phyloP scores from a whole-genome alignment of 805 yeast species.

The Starmerella stigmatis region DNA sequence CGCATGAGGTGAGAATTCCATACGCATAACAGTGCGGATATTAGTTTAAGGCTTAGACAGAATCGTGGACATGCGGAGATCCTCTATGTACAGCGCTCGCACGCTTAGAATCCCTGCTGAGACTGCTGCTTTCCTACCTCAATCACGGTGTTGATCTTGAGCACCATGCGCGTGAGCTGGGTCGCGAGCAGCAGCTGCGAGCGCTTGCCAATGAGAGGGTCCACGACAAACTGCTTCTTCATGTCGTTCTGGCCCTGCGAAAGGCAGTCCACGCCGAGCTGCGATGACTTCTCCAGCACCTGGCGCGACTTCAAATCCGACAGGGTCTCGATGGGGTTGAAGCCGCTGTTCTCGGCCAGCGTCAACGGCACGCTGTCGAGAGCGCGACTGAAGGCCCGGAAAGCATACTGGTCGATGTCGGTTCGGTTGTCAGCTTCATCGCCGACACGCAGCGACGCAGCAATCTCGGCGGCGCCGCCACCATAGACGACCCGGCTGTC shows the following conservation, averaged over 20 bases:
- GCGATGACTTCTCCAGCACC: slow-evolving; percentile 55
- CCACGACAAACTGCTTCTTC: slow-evolving; percentile 89
- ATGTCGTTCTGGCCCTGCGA: slow-evolving; percentile 82
- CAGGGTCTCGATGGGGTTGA: slow-evolving; percentile 84
- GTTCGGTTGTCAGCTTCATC: slow-evolving; percentile 86
- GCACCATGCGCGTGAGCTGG: slow-evolving; percentile 93
- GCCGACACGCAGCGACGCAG: slow-evolving; percentile 83
- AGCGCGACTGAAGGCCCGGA: slow-evolving; percentile 88
- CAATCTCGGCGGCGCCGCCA: slow-evolving; percentile 96
- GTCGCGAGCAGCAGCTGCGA: slow-evolving; percentile 94
- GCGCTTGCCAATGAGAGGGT: slow-evolving; percentile 93
- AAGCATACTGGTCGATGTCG: slow-evolving; percentile 96
- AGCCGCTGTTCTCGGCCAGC: slow-evolving; percentile 92
- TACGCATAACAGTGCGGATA: too few relatives aligned
- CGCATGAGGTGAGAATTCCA: too few relatives aligned
- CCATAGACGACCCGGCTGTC: slow-evolving; percentile 97
- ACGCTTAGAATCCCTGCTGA: slow-evolving; percentile 1
- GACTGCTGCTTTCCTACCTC: slow-evolving; percentile 53
- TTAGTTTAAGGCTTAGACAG: too few relatives aligned
- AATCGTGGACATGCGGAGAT: too few relatives aligned
- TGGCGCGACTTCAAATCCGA: slow-evolving; percentile 77
- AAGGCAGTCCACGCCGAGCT: slow-evolving; percentile 88
- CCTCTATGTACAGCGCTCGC: too few relatives aligned
- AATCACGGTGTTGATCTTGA: slow-evolving; percentile 93
- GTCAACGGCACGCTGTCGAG: slow-evolving; percentile 88